Base-by-base conservation (phyloP, 2,329 filamentous ascomycete genomes). In the Fusarium drepaniforme region DNA sequence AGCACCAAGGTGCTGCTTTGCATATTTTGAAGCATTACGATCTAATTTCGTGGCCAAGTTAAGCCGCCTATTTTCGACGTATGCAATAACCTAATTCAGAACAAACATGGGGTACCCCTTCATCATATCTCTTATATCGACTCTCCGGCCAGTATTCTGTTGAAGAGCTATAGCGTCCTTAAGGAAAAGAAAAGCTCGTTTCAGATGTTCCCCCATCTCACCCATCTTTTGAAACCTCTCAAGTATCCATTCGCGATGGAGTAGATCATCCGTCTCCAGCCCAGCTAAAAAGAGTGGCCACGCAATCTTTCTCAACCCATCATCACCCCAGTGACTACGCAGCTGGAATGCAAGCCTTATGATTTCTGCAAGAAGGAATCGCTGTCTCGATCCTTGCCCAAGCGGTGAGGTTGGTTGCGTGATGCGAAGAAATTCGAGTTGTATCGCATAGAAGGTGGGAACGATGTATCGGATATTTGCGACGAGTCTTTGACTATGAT, bases 261-360 rank as follows among this genome's bases (percentile, higher is more conserved):
- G 67, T 5, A 75, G 64, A 25, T 81, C 78, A 15, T 81, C 76
- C 7, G 81, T 83, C 68, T 83, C 81, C 1, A 84, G 71, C 7
- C 79, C 81, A 13, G 78, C 82, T 11, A 81, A 73, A 58, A 83
- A 82, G 13, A 84, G 70, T 11, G 82, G 80, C 78, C 80, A 82
- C 0, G 81, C 79, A 15, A 83, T 77, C 40, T 81, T 76, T 5
- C 79, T 63, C 38, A 82, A 77, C 5, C 79, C 75, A 21, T 79
- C 74, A 8, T 81, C 73, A 6, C 82, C 81, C 18, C 76, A 75
- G 58, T 83, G 77, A 40, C 78, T 80, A 44, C 78, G 80, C 18
- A 78, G 73, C 42, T 83, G 81, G 23, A 79, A 77, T 2, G 80
- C 79, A 4, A 83, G 69, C 8, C 79, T 80, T 66, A 82, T 80